Base-by-base conservation (phyloP, 2,329 filamentous ascomycete species). In the Aureobasidium sp. region DNA sequence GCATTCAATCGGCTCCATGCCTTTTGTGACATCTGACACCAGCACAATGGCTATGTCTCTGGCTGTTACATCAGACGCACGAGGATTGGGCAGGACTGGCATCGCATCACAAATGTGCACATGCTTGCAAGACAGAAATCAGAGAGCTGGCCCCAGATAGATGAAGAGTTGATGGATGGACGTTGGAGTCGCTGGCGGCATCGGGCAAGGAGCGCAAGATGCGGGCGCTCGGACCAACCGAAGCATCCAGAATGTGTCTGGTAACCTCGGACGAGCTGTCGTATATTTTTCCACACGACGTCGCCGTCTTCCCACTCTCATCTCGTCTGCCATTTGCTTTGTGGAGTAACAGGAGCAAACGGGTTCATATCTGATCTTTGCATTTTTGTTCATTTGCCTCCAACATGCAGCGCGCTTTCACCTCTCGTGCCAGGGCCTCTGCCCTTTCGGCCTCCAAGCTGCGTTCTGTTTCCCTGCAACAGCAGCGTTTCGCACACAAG, bases 401-500 rank as follows among this genome's bases (percentile, higher is more conserved):
- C 59, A 58, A 45, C 65, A 99, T 99, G 94, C 94, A 99, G 85
- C 90, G 94, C 79, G 91, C 91, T 80, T 84, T 99, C 75, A 86
- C 89, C 75, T 90, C 90, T 71, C 83, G 85, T 76, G 82, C 89
- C 72, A 84, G 91, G 81, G 87, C 90, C 75, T 89, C 91, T 70
- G 86, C 87, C 82, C 86, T 93, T 71, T 88, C 86, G 67, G 84
- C 88, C 66, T 78, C 81, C 67, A 74, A 76, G 69, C 71, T 77
- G 65, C 69, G 72, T 62, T 76, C 79, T 68, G 78, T 75, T 71
- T 76, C 82, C 76, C 82, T 90, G 70, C 91, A 96, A 78, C 93
- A 97, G 82, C 86, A 96, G 77, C 86, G 94, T 76, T 99, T 96
- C 77, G 91, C 93, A 69, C 93, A 97, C 85, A 97, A 97, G 90